These are phyloP conservation scores for Houttuynia cordata DNA, from an alignment of 164 flowering plant genomes.

Conservation along the genomic window DNA sequence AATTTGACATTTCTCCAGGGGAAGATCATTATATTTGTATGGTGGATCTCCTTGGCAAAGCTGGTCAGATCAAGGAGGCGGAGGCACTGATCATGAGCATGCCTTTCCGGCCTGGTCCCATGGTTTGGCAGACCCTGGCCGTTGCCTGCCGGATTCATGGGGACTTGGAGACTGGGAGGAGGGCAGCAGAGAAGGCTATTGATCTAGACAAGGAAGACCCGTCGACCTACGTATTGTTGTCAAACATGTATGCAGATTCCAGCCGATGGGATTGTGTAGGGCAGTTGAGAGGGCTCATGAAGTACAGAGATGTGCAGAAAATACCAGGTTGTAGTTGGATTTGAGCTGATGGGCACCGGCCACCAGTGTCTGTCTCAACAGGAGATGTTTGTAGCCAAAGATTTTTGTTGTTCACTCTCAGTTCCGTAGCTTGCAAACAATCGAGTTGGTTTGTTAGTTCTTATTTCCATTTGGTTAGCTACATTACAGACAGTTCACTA, in stretches of 20 bases:
- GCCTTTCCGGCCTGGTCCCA: no score
- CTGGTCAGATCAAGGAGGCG: slow-evolving; percentile 52
- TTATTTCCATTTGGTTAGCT: no score
- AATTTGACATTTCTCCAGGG: slow-evolving; percentile 44
- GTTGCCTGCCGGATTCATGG: slow-evolving; percentile 60
- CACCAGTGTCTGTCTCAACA: neutral
- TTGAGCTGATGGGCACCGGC: slow-evolving; percentile 1
- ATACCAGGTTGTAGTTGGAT: slow-evolving; percentile 64
- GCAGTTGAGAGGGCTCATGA: slow-evolving; percentile 40
- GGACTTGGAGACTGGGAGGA: slow-evolving; percentile 43
- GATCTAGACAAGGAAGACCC: slow-evolving; percentile 37
- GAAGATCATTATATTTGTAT: slow-evolving; percentile 77
- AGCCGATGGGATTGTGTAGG: slow-evolving; percentile 44
- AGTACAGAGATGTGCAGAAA: slow-evolving; percentile 43
- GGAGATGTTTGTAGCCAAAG: no score
- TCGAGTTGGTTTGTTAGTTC: no score
- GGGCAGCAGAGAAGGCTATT: slow-evolving; percentile 50
- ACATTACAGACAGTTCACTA: no score
- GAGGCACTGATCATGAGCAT: slow-evolving; percentile 41
- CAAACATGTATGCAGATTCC: slow-evolving; percentile 50
- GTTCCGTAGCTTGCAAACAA: no score
- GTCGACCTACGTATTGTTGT: slow-evolving; percentile 53
- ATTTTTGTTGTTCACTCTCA: no score
- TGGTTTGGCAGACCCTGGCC: slow-evolving; percentile 75
- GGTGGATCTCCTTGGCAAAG: slow-evolving; percentile 61